Percentiles rank a stretch among this genome's conserved stretches.
Conservation (phyloP, 225 moss, liverwort and hornwort species). For the Pseudoscleropodium purum region DNA sequence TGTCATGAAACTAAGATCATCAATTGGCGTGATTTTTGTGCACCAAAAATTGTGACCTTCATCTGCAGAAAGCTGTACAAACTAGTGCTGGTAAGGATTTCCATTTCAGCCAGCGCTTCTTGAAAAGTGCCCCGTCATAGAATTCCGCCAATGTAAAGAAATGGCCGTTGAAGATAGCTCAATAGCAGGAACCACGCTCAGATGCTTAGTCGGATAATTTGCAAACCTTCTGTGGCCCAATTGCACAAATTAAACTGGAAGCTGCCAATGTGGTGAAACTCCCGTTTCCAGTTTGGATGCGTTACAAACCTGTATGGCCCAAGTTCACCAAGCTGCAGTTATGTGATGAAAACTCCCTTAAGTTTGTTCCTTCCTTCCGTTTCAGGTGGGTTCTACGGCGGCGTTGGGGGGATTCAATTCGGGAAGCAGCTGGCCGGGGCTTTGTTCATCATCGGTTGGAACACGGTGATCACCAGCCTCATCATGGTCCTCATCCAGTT, state of each 20-base stretch:
- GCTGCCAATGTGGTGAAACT: neutral
- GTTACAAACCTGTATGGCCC: neutral
- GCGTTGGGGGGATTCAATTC: conserved; percentile 17
- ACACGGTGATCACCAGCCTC: conserved; percentile 31
- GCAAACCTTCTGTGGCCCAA: neutral
- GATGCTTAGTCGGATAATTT: neutral
- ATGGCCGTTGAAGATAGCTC: neutral
- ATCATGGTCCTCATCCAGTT: conserved; percentile 15
- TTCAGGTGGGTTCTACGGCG: conserved; percentile 27
- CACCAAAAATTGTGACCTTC: neutral
- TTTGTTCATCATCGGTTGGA: conserved; percentile 39
- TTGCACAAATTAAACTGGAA: neutral
- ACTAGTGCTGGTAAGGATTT: neutral
- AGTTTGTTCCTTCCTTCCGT: neutral
- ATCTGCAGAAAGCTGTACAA: neutral
- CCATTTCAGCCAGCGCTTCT: neutral
- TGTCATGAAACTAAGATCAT: neutral
- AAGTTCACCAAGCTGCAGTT: neutral
- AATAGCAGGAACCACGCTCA: neutral
- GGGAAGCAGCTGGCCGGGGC: conserved; percentile 39
- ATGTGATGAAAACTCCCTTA: neutral
- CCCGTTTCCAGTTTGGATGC: neutral
- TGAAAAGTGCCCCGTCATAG: neutral
- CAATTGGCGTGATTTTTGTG: neutral
- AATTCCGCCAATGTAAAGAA: neutral